Conservation (phyloP, 2,329 filamentous ascomycete species). For the Penicillium capsulatum region DNA sequence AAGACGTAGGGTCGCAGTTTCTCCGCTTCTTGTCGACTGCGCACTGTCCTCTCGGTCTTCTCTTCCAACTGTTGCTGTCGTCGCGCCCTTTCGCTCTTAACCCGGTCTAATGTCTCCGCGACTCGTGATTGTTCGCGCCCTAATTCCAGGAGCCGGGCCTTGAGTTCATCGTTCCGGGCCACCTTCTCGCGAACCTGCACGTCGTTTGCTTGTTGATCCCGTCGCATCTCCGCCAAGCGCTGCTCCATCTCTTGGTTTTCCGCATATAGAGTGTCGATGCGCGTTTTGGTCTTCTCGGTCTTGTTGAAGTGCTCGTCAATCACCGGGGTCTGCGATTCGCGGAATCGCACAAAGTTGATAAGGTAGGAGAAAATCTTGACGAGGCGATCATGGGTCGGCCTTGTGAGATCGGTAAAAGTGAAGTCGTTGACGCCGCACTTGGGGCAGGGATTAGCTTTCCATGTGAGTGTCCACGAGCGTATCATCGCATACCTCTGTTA, state of each 20-base stretch:
- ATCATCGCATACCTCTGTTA: slow-evolving; percentile 54
- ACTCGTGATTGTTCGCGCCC: slow-evolving; percentile 78
- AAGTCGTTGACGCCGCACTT: slow-evolving; percentile 91
- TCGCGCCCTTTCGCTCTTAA: slow-evolving; percentile 73
- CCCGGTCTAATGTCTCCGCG: slow-evolving; percentile 73
- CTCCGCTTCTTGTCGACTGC: slow-evolving; percentile 74
- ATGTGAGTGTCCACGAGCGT: too few species aligned
- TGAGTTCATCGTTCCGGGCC: slow-evolving; percentile 79
- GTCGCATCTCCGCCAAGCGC: slow-evolving; percentile 73
- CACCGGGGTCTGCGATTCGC: slow-evolving; percentile 81
- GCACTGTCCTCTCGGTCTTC: slow-evolving; percentile 52
- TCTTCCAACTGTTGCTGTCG: slow-evolving; percentile 59
- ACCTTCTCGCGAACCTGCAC: slow-evolving; percentile 78
- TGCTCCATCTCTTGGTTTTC: slow-evolving; percentile 85
- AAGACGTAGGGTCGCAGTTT: slow-evolving; percentile 90
- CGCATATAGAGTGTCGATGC: slow-evolving; percentile 78
- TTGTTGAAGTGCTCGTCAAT: slow-evolving; percentile 95
- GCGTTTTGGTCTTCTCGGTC: slow-evolving; percentile 75
- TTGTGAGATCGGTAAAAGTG: slow-evolving; percentile 85
- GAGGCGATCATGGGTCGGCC: slow-evolving; percentile 82
- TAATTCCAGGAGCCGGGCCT: slow-evolving; percentile 74
- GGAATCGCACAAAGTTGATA: slow-evolving; percentile 98
- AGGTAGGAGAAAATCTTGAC: slow-evolving; percentile 96
- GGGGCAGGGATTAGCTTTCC: not conserved
- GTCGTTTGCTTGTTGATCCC: slow-evolving; percentile 75